Percentiles rank a stretch among this genome's conserved stretches.
These are phyloP conservation scores for Aphanocladium album DNA, from an alignment of 2,329 filamentous ascomycete species.

Conservation along the genomic window DNA sequence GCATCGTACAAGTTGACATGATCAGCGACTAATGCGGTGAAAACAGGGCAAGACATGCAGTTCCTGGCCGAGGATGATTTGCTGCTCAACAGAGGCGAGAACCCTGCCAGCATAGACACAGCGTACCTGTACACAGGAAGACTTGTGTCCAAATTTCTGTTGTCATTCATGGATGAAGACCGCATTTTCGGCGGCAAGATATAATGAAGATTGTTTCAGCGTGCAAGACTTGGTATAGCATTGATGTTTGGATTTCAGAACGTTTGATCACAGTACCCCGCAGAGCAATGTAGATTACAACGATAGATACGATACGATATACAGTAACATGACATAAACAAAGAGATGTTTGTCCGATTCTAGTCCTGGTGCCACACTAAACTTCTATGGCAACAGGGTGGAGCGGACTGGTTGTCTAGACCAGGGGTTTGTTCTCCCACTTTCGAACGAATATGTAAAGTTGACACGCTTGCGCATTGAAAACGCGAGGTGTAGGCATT, in stretches of 20 bases:
- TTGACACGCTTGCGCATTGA: constrained; percentile 56
- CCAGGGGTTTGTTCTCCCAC: constrained; percentile 59
- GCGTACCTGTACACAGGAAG: constrained; percentile 48
- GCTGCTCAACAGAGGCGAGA: constrained; percentile 38
- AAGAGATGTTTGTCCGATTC: constrained; percentile 53
- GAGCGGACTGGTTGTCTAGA: constrained; percentile 65
- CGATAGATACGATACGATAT: not conserved
- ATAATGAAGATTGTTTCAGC: constrained; percentile 9
- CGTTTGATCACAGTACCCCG: not conserved
- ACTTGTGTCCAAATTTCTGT: constrained; percentile 48
- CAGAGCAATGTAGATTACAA: not conserved
- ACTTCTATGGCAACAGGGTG: constrained; percentile 56
- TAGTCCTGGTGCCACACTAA: constrained; percentile 58
- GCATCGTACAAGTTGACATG: not conserved
- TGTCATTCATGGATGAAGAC: constrained; percentile 49
- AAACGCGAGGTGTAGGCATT: constrained; percentile 57
- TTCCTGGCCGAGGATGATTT: constrained; percentile 44
- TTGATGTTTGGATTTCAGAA: constrained; percentile 11
- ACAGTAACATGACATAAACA: not conserved
- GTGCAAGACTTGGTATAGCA: not conserved
- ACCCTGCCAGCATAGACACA: constrained; percentile 44
- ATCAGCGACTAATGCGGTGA: not conserved
- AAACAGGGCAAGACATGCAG: constrained; percentile 31
- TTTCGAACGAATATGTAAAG: constrained; percentile 51
- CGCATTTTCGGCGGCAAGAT: constrained; percentile 38